Evolutionary conservation across 2,329 filamentous ascomycete species (phyloP), one percentile per base, ranked within the genome.

Genomic region (Rhexocercosporidium sp.): DNA sequence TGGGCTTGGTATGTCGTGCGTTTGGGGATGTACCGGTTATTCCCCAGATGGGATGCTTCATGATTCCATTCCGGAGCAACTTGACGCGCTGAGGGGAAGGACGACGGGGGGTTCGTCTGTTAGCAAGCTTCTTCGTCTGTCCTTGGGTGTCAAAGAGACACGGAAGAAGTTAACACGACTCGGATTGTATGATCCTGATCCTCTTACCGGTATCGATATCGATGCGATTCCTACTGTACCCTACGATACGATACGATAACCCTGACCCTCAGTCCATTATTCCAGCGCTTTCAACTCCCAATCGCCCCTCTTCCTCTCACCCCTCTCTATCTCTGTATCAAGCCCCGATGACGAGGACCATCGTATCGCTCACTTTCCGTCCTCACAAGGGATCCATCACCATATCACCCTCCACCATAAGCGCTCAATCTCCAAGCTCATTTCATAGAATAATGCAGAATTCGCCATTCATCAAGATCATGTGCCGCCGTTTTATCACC

Each of bases 391-490:
- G 3, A 56, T 56, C 54, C 37, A 37, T 53, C 18, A 11, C 39
- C 27, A 59, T 14, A 59, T 53, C n/a, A 39, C 29, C 34, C 34
- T 31, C 46, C 41, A 25, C 51, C 66, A 62, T 67, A 72, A 69
- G 70, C 70, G 70, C 70, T 69, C 59, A 57, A 53, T 44, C 44
- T 4, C 27, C 27, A 54, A n/a, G 51, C 25, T 68, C 64, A 66
- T 66, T 66, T 67, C 54, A 61, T 34, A 53, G 25, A 62, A 63
- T 51, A 54, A 66, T 61, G 49, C 49, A 46, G 41, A 16, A 53
- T 54, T 64, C 62, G 20, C 66, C 64, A 64, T 65, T 65, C 44
- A 18, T 46, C 59, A 12, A n/a, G 44, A 62, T 70, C 68, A 69
- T 59, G 64, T 72, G 70, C 46, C 29, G 37, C 60, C 41, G 14